Percentiles rank a stretch among this genome's conserved stretches.
These are phyloP conservation scores for Naganishia kalamii DNA, from an alignment of 768 basidiomycete genomes.

Conservation along the genomic window DNA sequence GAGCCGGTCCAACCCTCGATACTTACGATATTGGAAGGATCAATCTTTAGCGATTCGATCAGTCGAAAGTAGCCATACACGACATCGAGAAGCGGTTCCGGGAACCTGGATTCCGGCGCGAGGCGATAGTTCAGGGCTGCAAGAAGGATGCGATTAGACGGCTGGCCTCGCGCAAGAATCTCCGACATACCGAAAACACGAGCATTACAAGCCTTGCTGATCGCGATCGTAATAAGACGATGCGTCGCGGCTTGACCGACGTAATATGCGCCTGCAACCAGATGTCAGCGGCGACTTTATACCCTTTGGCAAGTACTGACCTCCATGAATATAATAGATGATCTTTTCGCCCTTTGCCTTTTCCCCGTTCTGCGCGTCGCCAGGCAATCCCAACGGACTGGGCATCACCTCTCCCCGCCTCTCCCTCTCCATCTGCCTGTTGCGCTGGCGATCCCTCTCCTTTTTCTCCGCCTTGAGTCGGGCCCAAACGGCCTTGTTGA, in stretches of 20 bases:
- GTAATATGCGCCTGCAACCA: slow-evolving; percentile 73
- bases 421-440: slow-evolving; percentile 18
- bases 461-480: slow-evolving; percentile 74
- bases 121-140: slow-evolving; percentile 88
- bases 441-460: slow-evolving; percentile 22
- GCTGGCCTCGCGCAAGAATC: slow-evolving; percentile 38
- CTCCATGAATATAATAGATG: slow-evolving; percentile 89
- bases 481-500: slow-evolving; percentile 87
- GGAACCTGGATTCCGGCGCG: slow-evolving; percentile 90
- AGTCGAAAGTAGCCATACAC: slow-evolving; percentile 81
- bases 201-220: slow-evolving; percentile 80
- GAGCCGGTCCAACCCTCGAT: background rate
- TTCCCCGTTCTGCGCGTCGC: background rate
- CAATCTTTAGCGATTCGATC: slow-evolving; percentile 69
- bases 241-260: slow-evolving; percentile 84
- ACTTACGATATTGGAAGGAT: slow-evolving; percentile 80
- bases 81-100: slow-evolving; percentile 78
- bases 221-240: slow-evolving; percentile 78
- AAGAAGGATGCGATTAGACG: slow-evolving; percentile 28
- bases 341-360: slow-evolving; percentile 56
- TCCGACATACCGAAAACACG: slow-evolving; percentile 67
- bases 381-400: background rate
- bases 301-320: slow-evolving; percentile 49
- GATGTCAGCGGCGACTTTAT: slow-evolving; percentile 7
- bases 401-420: background rate